These are phyloP conservation scores for Lasiosphaeria hispida DNA, from an alignment of 495 filamentous ascomycete genomes.

Conservation along the genomic window DNA sequence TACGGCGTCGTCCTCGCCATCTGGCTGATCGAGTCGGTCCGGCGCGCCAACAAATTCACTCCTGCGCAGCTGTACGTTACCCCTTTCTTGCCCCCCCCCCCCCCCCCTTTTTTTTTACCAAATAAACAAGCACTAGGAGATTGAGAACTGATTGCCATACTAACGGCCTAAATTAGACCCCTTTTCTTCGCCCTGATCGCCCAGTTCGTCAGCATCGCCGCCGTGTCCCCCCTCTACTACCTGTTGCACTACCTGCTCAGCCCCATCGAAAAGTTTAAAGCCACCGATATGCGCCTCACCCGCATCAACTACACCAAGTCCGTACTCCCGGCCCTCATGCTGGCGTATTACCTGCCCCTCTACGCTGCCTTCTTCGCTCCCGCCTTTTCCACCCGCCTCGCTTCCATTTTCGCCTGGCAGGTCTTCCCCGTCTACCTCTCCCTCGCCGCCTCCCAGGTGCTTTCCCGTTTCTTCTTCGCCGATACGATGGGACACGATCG, in stretches of 20 bases:
- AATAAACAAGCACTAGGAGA: no score
- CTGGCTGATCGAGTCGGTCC: conserved; percentile 1
- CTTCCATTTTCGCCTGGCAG: conserved; percentile 12
- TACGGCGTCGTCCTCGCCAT: conserved; percentile 1
- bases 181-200: neutral
- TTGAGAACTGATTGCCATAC: no score
- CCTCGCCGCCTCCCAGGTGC: neutral
- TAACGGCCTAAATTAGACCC: no score
- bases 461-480: neutral
- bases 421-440: conserved; percentile 12
- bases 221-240: neutral
- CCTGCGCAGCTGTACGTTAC: neutral
- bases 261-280: conserved; percentile 5
- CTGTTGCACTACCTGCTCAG: neutral
- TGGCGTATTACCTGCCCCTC: neutral
- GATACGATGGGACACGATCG: conserved; percentile 14
- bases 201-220: neutral
- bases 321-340: neutral
- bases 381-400: neutral
- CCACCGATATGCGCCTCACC: conserved; percentile 8
- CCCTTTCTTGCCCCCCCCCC: no score
- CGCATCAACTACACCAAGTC: neutral
- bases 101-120: no score
- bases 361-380: neutral
- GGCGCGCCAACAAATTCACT: conserved; percentile 1